Percentiles rank a stretch among this genome's conserved stretches.
Evolutionary conservation across 2,329 filamentous ascomycete species (phyloP).

Genomic region (Penicillium sp.): DNA sequence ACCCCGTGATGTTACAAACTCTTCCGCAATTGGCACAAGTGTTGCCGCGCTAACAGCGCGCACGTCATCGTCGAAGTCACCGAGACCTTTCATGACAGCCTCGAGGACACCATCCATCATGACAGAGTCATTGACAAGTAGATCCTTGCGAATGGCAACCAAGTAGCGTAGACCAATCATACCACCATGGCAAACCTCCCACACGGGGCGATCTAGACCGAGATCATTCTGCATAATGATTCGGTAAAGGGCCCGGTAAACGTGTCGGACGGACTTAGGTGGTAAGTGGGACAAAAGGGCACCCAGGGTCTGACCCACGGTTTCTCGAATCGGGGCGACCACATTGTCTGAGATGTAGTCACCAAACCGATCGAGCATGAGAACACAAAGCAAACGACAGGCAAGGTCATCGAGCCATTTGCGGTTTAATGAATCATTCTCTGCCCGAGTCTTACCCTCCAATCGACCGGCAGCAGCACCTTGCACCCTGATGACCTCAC

Average conservation of each 20-base stretch:
- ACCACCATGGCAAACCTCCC: constrained; percentile 95
- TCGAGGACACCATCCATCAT: constrained; percentile 91
- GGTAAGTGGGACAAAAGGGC: constrained; percentile 84
- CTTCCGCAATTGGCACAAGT: constrained; percentile 89
- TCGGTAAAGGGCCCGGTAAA: constrained; percentile 80
- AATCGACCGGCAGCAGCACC: constrained; percentile 81
- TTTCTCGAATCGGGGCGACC: constrained; percentile 92
- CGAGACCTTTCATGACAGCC: constrained; percentile 92
- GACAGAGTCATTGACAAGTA: constrained; percentile 76
- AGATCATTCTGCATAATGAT: constrained; percentile 91
- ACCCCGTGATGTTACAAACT: constrained; percentile 84
- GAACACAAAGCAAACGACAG: constrained; percentile 90
- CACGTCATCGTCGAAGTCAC: constrained; percentile 90
- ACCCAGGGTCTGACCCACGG: constrained; percentile 88
- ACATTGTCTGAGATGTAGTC: constrained; percentile 98
- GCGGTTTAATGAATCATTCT: constrained; percentile 79
- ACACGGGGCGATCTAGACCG: constrained; percentile 69
- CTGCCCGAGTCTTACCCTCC: constrained; percentile 64
- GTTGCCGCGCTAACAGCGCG: constrained; percentile 97
- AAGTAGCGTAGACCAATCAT: constrained; percentile 97
- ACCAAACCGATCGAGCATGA: constrained; percentile 96
- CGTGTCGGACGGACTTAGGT: constrained; percentile 72
- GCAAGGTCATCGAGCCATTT: constrained; percentile 91
- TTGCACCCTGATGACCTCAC: constrained; percentile 90
- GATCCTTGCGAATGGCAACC: constrained; percentile 89